A percentile compares a stretch with the other conserved stretches of the same genome.
Evolutionary conservation across 1,139 yeast genomes (phyloP).

Genomic region (Saccharomyces hybrid): DNA sequence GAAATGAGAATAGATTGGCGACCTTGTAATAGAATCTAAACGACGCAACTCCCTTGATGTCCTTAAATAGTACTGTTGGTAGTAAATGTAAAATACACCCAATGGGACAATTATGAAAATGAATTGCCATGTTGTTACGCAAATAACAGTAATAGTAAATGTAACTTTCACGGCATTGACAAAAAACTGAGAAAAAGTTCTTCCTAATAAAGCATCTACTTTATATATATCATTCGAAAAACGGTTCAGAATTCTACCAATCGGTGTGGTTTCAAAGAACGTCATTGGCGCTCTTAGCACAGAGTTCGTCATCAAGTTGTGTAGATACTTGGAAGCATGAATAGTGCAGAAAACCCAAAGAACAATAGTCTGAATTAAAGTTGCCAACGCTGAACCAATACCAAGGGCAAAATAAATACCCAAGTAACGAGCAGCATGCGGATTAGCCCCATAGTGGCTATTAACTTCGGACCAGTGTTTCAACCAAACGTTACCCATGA

Average conservation of each 20-base stretch:
- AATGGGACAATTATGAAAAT: constrained; percentile 65
- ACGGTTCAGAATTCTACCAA: constrained; percentile 88
- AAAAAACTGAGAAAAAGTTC: constrained; percentile 81
- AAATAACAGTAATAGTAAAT: constrained; percentile 72
- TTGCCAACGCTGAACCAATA: constrained; percentile 52
- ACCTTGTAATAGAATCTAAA: constrained; percentile 83
- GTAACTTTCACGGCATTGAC: constrained; percentile 61
- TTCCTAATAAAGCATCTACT: constrained; percentile 78
- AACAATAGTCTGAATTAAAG: constrained; percentile 59
- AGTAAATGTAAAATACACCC: constrained; percentile 63
- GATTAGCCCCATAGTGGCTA: constrained; percentile 60
- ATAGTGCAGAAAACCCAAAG: constrained; percentile 83
- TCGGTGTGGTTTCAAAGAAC: constrained; percentile 94
- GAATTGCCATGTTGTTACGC: constrained; percentile 85
- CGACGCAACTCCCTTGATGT: constrained; percentile 94
- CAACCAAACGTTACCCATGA: constrained; percentile 76
- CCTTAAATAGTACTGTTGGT: constrained; percentile 81
- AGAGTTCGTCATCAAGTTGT: constrained; percentile 67
- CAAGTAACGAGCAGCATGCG: constrained; percentile 59
- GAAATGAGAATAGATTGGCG: constrained; percentile 94
- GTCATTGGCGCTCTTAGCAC: constrained; percentile 94
- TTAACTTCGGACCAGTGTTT: constrained; percentile 97
- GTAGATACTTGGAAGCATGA: constrained; percentile 71
- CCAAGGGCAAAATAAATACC: constrained; percentile 78
- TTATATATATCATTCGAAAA: constrained; percentile 91